Evolutionary conservation across 2,329 filamentous ascomycete genomes (phyloP), one percentile per base, ranked within the genome.

Genomic region (Arachnomyces sp.): DNA sequence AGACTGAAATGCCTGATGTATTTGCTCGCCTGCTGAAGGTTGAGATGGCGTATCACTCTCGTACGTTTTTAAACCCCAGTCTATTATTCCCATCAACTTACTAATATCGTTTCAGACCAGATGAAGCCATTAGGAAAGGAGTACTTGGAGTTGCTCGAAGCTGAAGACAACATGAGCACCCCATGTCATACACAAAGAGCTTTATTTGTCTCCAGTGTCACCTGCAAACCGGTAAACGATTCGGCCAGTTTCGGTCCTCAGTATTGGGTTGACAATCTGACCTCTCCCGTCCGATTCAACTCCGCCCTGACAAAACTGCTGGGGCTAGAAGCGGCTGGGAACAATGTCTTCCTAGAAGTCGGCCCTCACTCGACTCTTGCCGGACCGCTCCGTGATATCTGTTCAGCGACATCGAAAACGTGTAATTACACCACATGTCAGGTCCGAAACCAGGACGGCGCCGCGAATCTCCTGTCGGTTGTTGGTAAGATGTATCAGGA

Each of bases 21-120:
- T 46, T 46, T 16, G 34, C 18, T 29, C 31, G 47, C n/a, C 15
- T 7, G n/a, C 40, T 49, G 6, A 32, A 31, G 7, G 45, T 47
- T 7, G 30, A 36, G 13, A 36, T 30, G n/a, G 45, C 38, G 7
- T 44, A 44, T 32, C 42, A 44, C 13, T 21, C 34, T 25, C 8
- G n/a, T 41, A 14, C 31, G 61, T 46, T 69, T 67, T 1, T n/a
- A 9, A 12, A 16, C 28, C 29, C 21, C 15, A n/a, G 11, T 11
- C 15, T 13, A 4, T 11, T 13, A 15, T 34, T 11, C 11, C 12
- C 17, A n/a, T n/a, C n/a, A n/a, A n/a, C n/a, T 34, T 34, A 34
- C 17, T 34, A n/a, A 13, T 11, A 3, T 7, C 17, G 12, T 34
- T 17, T 15, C 17, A 34, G 32, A 15, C 18, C 34, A 36, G 14